Evolutionary conservation across 208 protist genomes (phyloP).

Genomic region (Entamoeba nuttalli): DNA sequence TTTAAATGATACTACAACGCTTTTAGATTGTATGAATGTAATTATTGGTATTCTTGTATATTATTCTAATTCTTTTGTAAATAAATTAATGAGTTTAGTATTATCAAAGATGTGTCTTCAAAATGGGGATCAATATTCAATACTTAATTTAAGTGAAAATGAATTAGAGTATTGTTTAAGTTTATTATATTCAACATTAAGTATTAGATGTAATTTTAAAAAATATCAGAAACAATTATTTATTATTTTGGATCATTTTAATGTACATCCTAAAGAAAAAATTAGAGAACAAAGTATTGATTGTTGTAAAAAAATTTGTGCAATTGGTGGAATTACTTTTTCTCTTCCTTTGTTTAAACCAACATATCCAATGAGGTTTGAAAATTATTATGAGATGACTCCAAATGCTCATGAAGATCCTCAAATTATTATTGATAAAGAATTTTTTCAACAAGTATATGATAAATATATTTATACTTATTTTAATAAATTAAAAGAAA

Average conservation of each 20-base stretch:
- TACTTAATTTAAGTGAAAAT: background rate
- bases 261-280: background rate
- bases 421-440: background rate
- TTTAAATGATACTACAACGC: background rate
- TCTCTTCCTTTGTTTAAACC: background rate
- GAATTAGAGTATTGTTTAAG: background rate
- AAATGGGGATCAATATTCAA: background rate
- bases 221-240: background rate
- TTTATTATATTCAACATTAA: background rate
- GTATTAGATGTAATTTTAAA: background rate
- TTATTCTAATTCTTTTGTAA: background rate
- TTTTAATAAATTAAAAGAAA: background rate
- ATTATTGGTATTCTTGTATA: background rate
- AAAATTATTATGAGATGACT: background rate
- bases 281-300: background rate
- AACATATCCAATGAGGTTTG: background rate
- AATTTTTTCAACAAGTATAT: background rate
- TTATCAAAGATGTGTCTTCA: background rate
- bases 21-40: background rate
- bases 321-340: background rate
- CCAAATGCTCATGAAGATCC: background rate
- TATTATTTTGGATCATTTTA: background rate
- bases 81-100: background rate
- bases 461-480: background rate
- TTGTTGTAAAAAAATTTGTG: background rate